Base-by-base conservation (phyloP, 176 grass and related monocot species). In the Tillandsia fasciculata region DNA sequence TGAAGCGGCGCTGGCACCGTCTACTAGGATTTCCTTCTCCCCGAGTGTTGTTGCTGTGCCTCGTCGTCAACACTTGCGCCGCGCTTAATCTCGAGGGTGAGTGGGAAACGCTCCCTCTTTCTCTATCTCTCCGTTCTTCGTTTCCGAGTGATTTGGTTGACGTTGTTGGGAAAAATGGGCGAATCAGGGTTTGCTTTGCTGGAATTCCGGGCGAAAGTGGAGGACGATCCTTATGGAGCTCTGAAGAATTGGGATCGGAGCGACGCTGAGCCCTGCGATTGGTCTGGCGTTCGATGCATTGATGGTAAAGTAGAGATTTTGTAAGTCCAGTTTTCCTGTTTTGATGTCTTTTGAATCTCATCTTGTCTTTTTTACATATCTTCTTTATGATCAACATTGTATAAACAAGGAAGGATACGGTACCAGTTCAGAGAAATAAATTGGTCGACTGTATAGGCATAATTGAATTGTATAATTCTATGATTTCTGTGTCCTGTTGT, bases 251-350 rank as follows among this genome's bases (percentile, higher is more conserved):
- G 89, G 89, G 82, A 92, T 73, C 74, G 78, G 12, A 77, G 67
- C 51, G 83, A 76, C 64, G 74, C 50, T 72, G 76, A 73, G 23
- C 86, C 93, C 0, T 96, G 89, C 71, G 28, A 73, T 73, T 96
- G 86, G 89, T 78, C 68, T 3, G 84, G 89, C n/a, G 79, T 92
- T 68, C 76, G 76, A 53, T 92, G 93, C 76, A 69, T 78, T 73
- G 93, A 80, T 59, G 81, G 73, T 79, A 83, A 90, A 70, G 93
- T 96, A 58, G 86, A 92, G 70, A 87, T 81, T 79, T 52, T 92
- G 89, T 96, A 90, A 85, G 89, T 83, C 52, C 52, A 69, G 73
- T 73, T 58, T 67, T 57, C 56, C 33, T 68, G 28, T 73, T 24
- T 11, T n/a, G 53, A 18, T 10, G 70, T 57, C 69, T 22, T 28